Evolutionary conservation across 768 basidiomycete species (phyloP), one percentile per base, ranked within the genome.

Genomic region (Gloeopeniophorella convolvens): DNA sequence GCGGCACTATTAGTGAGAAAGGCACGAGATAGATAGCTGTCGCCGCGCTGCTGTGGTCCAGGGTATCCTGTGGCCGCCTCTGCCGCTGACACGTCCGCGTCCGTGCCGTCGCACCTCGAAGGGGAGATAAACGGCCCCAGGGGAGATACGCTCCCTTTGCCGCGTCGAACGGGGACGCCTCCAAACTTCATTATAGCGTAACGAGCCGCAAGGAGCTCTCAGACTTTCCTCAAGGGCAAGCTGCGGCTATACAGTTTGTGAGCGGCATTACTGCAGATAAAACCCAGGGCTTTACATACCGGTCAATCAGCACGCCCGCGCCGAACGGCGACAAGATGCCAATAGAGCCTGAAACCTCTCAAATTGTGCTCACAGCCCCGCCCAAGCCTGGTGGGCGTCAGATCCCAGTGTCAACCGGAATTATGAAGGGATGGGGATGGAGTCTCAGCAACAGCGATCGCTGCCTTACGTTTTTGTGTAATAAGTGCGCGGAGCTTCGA

Each of bases 241-340:
- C n/a, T n/a, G 32, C 21, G 51, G 51, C 28, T 23, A 20, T 45
- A 41, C n/a, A 20, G 30, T 36, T 48, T 35, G 7, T 42, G 45
- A 32, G 48, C 28, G 34, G 51, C 34, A n/a, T n/a, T n/a, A n/a
- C n/a, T n/a, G n/a, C n/a, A n/a, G n/a, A n/a, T 27, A 32, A 47
- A 32, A 30, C 45, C 26, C 27, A 45, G 45, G 40, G 18, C 33
- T 53, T n/a, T n/a, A n/a, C n/a, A n/a, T 42, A 48, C 46, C 35
- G 28, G 41, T 42, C 16, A 20, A 43, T 54, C 52, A 33, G 39
- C 30, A 28, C 16, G 13, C 40, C 34, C 42, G 34, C 34, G 40
- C 45, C 50, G 12, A 39, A n/a, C 26, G 27, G 18, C 42, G 40
- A 42, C 41, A 39, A 21, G 35, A 27, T 26, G 30, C 12, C 10